These are phyloP conservation scores for Trichoderma polysporum DNA, from an alignment of 2,329 filamentous ascomycete genomes.

Conservation along the genomic window DNA sequence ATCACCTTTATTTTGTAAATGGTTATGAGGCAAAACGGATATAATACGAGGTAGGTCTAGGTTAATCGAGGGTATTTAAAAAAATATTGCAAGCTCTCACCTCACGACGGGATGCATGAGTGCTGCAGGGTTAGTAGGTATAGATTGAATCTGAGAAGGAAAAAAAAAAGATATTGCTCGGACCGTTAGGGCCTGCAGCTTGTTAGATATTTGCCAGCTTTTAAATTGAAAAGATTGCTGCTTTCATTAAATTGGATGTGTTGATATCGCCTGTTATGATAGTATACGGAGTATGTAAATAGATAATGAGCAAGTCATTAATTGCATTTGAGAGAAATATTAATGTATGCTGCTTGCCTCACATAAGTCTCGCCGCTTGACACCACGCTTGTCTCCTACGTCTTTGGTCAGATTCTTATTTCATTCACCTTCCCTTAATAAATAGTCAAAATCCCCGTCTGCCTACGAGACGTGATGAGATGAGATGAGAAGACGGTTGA, in stretches of 20 bases:
- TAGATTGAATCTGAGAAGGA: neutral
- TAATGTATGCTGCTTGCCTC: neutral
- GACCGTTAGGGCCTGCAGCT: neutral
- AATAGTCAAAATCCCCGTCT: neutral
- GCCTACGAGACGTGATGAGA: neutral
- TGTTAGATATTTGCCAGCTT: neutral
- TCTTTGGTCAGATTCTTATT: neutral
- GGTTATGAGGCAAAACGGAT: constrained; percentile 16
- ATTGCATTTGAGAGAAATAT: neutral
- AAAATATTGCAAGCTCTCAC: neutral
- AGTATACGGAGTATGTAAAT: neutral
- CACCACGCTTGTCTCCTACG: neutral
- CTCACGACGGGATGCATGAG: neutral
- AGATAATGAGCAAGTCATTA: neutral
- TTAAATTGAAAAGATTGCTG: neutral
- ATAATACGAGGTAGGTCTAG: constrained; percentile 5
- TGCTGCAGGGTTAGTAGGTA: neutral
- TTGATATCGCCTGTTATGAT: no score
- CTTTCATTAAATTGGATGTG: neutral
- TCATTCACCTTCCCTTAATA: neutral
- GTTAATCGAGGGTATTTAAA: constrained; percentile 12
- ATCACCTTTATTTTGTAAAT: constrained; percentile 15
- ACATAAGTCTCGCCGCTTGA: neutral
- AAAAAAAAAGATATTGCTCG: neutral
- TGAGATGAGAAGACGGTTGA: neutral